Percentiles rank a stretch among this genome's conserved stretches.
phyloP scores from a whole-genome alignment of 768 basidiomycete genomes.

The Tylopilus vinaceipallidus region DNA sequence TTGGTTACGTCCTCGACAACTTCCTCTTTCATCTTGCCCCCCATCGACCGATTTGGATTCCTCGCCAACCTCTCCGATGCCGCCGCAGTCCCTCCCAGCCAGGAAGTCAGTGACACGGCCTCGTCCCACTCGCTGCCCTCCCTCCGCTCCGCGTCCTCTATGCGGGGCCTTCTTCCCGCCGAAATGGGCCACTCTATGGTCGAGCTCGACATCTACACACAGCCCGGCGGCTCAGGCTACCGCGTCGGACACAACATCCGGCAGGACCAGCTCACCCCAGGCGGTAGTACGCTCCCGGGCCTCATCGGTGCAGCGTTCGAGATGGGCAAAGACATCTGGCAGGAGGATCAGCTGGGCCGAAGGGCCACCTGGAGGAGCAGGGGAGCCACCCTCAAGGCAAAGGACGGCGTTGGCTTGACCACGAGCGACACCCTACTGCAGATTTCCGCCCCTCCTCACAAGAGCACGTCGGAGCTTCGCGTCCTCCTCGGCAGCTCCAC shows the following conservation, averaged over 20 bases:
- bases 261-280: constrained; percentile 31
- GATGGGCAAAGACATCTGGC: constrained; percentile 24
- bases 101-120: constrained; percentile 2
- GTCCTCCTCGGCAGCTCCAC: constrained; percentile 60
- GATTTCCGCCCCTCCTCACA: constrained; percentile 45
- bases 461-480: constrained; percentile 57
- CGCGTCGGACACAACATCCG: constrained; percentile 41
- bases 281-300: constrained; percentile 22
- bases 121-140: constrained; percentile 21
- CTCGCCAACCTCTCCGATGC: constrained; percentile 18
- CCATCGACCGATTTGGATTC: constrained; percentile 14
- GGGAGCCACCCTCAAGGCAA: constrained; percentile 7
- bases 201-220: constrained; percentile 37
- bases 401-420: constrained; percentile 33
- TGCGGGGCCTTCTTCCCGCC: constrained; percentile 47
- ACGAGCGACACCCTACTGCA: constrained; percentile 54
- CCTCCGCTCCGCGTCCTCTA: constrained; percentile 37
- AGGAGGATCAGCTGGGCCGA: constrained; percentile 9
- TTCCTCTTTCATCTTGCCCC: constrained; percentile 25
- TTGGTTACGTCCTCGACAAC: constrained; percentile 22
- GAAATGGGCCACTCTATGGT: constrained; percentile 49
- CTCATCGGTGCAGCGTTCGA: constrained; percentile 11
- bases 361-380: constrained; percentile 18
- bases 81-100: constrained; percentile 12
- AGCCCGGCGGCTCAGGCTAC: constrained; percentile 37